A percentile compares a stretch with the other conserved stretches of the same genome.
phyloP scores from a whole-genome alignment of 2,329 filamentous ascomycete species.

The Ophiostoma sp. region DNA sequence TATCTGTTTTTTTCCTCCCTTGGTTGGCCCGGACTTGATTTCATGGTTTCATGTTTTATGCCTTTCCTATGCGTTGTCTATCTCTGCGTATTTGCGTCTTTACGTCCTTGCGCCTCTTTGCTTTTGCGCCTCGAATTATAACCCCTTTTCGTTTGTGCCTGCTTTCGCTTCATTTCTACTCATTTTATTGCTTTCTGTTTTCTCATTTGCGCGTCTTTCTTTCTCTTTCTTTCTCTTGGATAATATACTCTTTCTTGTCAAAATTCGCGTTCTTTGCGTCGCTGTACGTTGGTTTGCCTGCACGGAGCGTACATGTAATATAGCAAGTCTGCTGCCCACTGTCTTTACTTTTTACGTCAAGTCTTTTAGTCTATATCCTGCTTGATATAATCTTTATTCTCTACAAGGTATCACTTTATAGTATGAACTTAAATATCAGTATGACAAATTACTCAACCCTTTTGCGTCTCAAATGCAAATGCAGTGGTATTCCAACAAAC shows the following conservation, averaged over 20 bases:
- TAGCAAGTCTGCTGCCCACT: neutral
- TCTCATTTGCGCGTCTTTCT: neutral
- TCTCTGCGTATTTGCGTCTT: constrained; percentile 9
- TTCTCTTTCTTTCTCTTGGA: neutral
- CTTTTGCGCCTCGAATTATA: constrained; percentile 18
- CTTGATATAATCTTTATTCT: neutral
- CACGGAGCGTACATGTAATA: neutral
- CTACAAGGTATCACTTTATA: neutral
- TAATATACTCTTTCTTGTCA: constrained; percentile 13
- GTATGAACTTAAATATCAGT: neutral
- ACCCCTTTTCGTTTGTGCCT: constrained; percentile 11
- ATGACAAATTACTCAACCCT: constrained; percentile 29
- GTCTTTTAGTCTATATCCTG: neutral
- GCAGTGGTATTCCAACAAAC: constrained; percentile 17
- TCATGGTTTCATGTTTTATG: constrained; percentile 16
- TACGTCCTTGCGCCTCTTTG: neutral
- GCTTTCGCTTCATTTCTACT: neutral
- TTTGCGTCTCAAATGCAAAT: constrained; percentile 24
- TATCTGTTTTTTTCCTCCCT: neutral
- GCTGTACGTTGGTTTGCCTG: constrained; percentile 19
- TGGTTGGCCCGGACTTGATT: constrained; percentile 9
- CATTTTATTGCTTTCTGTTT: neutral
- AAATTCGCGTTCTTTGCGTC: constrained; percentile 18
- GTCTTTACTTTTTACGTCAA: constrained; percentile 19
- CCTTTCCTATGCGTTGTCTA: neutral